phyloP scores from a whole-genome alignment of 345 rosid genomes.

The Iberis pinnata region DNA sequence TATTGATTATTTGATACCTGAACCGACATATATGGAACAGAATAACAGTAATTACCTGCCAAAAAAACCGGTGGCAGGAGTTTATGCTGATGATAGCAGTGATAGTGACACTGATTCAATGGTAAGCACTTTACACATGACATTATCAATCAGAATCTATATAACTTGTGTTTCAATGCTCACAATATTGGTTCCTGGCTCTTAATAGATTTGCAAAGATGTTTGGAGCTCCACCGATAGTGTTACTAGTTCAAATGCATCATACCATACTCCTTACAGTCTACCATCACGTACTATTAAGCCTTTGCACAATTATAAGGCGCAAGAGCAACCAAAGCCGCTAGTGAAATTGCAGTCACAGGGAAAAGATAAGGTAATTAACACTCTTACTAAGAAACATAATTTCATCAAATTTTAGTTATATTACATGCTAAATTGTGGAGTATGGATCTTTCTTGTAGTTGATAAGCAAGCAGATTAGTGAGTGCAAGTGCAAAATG shows the following conservation, averaged over 20 bases:
- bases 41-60: constrained; percentile 6
- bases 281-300: neutral
- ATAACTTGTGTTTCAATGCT: constrained; percentile 8
- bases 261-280: neutral
- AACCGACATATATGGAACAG: constrained; percentile 5
- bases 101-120: constrained; percentile 24
- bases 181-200: neutral
- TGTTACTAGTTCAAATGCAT: constrained; percentile 10
- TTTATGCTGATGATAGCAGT: constrained; percentile 4
- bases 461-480: constrained; percentile 9
- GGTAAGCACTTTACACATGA: constrained; percentile 9
- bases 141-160: neutral
- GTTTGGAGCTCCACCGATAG: constrained; percentile 21
- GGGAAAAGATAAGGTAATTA: constrained; percentile 9
- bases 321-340: constrained; percentile 20
- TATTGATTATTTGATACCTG: neutral
- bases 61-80: constrained; percentile 3
- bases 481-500: constrained; percentile 14
- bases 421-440: neutral
- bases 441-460: constrained; percentile 16
- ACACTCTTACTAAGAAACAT: constrained; percentile 4
- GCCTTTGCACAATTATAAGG: neutral
- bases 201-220: constrained; percentile 2
- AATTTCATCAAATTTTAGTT: neutral
- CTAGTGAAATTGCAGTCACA: neutral